These are phyloP conservation scores for Crucihimalaya himalaica DNA, from an alignment of 345 rosid genomes.

Conservation along the genomic window DNA sequence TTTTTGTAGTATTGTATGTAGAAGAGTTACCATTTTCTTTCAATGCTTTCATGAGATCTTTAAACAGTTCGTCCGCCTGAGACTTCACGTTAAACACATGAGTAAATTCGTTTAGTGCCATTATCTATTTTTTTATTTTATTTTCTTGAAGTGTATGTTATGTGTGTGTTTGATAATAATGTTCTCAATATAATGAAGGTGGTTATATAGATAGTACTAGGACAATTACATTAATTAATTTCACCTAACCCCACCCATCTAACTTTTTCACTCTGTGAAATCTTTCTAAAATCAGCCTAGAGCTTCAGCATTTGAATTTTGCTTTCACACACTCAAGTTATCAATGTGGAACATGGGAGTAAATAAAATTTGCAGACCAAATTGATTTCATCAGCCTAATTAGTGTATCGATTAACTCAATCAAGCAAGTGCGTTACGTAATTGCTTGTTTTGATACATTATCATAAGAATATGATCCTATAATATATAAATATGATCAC, in stretches of 20 bases:
- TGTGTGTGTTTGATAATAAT: not conserved
- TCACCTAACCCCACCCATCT: not conserved
- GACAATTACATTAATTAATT: not conserved
- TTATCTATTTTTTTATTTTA: too few relatives aligned
- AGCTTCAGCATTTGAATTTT: not conserved
- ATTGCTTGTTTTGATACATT: not conserved
- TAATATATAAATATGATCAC: too few relatives aligned
- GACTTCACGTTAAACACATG: too few relatives aligned
- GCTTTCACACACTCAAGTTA: too few relatives aligned
- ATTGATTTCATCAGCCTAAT: not conserved
- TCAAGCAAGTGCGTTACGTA: not conserved
- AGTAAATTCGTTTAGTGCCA: too few relatives aligned
- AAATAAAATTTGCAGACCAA: not conserved
- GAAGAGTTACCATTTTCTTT: too few relatives aligned
- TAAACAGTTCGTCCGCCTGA: too few relatives aligned
- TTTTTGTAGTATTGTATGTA: too few relatives aligned
- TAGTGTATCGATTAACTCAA: not conserved
- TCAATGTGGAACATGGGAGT: too few relatives aligned
- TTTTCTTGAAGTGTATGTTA: too few relatives aligned
- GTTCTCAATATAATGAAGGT: not conserved
- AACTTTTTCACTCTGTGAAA: not conserved
- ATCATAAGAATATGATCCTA: too few relatives aligned
- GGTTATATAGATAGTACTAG: not conserved
- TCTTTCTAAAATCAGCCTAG: not conserved
- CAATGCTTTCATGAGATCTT: too few relatives aligned